These are phyloP conservation scores for Saccharomycopsis crataegensis DNA, from an alignment of 1,139 yeast species.

Conservation along the genomic window DNA sequence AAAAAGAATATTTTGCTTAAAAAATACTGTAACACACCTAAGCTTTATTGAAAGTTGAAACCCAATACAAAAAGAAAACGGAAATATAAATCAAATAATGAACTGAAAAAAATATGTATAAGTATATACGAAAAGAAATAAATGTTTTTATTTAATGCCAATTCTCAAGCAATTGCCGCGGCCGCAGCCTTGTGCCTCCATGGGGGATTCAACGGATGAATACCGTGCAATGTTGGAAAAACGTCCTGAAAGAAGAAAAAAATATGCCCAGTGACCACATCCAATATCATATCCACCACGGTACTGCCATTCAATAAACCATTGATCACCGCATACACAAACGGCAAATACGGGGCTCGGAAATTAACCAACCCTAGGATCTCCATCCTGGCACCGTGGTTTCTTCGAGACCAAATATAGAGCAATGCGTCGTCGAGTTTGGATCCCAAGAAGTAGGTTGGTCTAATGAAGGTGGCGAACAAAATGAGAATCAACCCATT, in stretches of 20 bases:
- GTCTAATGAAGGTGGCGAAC: slow-evolving; percentile 1
- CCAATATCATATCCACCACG: background rate
- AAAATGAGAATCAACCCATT: slow-evolving; percentile 3
- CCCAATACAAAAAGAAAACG: too few relatives aligned
- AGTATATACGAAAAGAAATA: background rate
- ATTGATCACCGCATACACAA: slow-evolving; percentile 2
- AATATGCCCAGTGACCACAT: slow-evolving; percentile 10
- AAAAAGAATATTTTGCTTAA: too few relatives aligned
- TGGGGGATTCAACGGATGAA: slow-evolving; percentile 13
- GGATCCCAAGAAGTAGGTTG: slow-evolving; percentile 3
- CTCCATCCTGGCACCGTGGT: slow-evolving; percentile 3
- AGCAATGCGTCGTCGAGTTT: slow-evolving; percentile 10
- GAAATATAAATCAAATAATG: background rate
- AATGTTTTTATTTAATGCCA: background rate
- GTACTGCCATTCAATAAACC: background rate
- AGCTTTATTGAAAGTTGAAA: too few relatives aligned
- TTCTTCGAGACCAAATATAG: slow-evolving; percentile 15
- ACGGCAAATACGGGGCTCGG: slow-evolving; percentile 16
- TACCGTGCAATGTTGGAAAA: slow-evolving; percentile 16
- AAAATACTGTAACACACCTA: too few relatives aligned
- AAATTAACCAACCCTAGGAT: slow-evolving; percentile 13
- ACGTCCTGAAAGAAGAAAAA: slow-evolving; percentile 16
- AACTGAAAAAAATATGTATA: background rate
- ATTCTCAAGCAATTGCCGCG: background rate
- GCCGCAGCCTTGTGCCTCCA: slow-evolving; percentile 1